Evolutionary conservation across 768 basidiomycete species (phyloP).

Genomic region (Kwoniella sp.): DNA sequence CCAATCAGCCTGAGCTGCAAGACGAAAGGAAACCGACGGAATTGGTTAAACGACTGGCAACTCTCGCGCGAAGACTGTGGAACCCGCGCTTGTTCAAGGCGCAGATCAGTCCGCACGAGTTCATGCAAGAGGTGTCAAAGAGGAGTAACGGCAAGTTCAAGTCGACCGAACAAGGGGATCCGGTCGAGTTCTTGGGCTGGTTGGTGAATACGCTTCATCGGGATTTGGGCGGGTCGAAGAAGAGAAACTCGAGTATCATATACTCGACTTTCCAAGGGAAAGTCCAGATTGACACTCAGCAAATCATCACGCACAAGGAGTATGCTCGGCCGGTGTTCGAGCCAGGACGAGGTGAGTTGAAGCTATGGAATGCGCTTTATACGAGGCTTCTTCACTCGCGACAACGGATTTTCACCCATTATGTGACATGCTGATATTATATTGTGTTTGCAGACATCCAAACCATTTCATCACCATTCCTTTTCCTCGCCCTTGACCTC

Average conservation of each 20-base stretch:
- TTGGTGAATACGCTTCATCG: constrained; percentile 88
- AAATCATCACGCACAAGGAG: constrained; percentile 79
- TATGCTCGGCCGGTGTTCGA: constrained; percentile 88
- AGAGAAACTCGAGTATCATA: constrained; percentile 85
- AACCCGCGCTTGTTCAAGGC: constrained; percentile 95
- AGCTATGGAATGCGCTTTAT: neutral
- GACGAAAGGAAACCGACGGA: constrained; percentile 62
- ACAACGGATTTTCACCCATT: too few relatives aligned
- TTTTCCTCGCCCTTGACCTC: constrained; percentile 93
- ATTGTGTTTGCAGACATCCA: constrained; percentile 84
- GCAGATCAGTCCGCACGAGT: constrained; percentile 98
- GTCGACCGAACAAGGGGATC: constrained; percentile 92
- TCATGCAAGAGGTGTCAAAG: constrained; percentile 92
- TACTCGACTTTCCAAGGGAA: constrained; percentile 94
- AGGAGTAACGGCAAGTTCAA: constrained; percentile 88
- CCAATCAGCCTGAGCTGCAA: constrained; percentile 47
- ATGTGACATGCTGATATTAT: constrained; percentile 2
- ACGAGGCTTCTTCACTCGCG: neutral
- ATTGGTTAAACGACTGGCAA: constrained; percentile 81
- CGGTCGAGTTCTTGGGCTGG: constrained; percentile 94
- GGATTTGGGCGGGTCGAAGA: constrained; percentile 93
- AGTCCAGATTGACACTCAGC: constrained; percentile 87
- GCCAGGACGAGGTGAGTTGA: constrained; percentile 77
- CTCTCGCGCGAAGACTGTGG: constrained; percentile 91
- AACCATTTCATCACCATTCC: constrained; percentile 79